These are phyloP conservation scores for Aspergillus sp. DNA, from an alignment of 2,329 filamentous ascomycete genomes.

Conservation along the genomic window DNA sequence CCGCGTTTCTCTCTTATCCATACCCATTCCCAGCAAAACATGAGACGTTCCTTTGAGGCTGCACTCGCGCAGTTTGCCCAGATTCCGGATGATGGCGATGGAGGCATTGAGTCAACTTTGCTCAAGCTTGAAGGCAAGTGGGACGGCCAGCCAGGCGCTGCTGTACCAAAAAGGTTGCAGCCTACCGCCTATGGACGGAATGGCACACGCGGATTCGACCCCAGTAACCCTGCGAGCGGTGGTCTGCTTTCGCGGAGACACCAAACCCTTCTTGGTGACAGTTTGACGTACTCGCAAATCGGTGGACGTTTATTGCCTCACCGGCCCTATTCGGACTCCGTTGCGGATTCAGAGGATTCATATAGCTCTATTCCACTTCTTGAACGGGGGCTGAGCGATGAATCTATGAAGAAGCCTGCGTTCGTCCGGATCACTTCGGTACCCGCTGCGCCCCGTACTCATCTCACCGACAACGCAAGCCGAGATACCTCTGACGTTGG, in stretches of 20 bases:
- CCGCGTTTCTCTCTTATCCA: constrained; percentile 40
- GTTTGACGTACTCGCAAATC: constrained; percentile 20
- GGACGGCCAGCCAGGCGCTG: constrained; percentile 4
- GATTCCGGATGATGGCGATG: constrained; percentile 83
- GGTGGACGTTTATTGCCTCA: constrained; percentile 23
- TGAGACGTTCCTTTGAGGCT: constrained; percentile 73
- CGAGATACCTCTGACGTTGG: constrained; percentile 23
- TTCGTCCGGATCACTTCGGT: constrained; percentile 10
- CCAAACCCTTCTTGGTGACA: constrained; percentile 18
- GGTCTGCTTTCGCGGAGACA: constrained; percentile 8
- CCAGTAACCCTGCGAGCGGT: too few species aligned
- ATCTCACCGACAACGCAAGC: constrained; percentile 23
- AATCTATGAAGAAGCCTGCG: constrained; percentile 46
- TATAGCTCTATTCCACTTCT: constrained; percentile 74
- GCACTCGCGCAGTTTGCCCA: constrained; percentile 83
- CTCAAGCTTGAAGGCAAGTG: constrained; percentile 88
- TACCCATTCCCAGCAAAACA: constrained; percentile 52
- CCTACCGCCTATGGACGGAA: neutral
- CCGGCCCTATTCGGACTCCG: constrained; percentile 36
- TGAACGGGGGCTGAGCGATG: constrained; percentile 55
- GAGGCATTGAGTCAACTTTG: constrained; percentile 87
- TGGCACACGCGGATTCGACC: neutral
- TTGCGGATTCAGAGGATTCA: constrained; percentile 64
- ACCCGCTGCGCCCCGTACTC: constrained; percentile 14
- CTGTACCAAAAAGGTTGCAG: neutral